Evolutionary conservation across 768 basidiomycete species (phyloP), one percentile per base, ranked within the genome.

Genomic region (Mrakia blollopis): DNA sequence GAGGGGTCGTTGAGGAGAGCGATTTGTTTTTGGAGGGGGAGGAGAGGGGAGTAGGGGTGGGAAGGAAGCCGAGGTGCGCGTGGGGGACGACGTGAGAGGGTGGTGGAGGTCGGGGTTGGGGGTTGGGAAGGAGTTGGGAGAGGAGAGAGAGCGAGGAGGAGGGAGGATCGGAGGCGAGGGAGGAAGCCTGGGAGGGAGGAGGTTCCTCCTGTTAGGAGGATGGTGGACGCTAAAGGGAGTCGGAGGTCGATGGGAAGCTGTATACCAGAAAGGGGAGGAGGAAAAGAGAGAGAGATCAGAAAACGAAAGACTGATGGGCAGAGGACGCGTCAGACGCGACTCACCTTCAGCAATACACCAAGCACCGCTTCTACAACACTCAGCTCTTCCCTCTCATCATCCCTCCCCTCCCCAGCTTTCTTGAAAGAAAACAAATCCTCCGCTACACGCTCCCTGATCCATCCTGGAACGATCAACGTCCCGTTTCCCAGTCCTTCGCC

Each of bases 161-260:
- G 87, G 81, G 95, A 91, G 1, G 86, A 83, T 41, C 92, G 91
- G n/a, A 98, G 86, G 10, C 97, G 89, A 8, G 92, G 90, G 62
- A 96, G 92, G 83, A 98, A 96, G 0, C 94, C 94, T 0, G 95
- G 93, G 13, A 98, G 84, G 90, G 93, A 93, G 5, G 92, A 87
- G 1, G 93, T 94, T 0, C 97, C 97, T 9, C 97, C 97, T 1
- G 88, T 87, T 47, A 97, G 87, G 62, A 98, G 87, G 68, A 99
- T 91, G 8, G 92, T 91, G 0, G 91, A 91, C 1, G 90, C 89
- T 80, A 98, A 86, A 0, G 90, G 90, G 82, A 89, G 90, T 21
- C 95, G 89, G 25, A 98, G 89, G 83, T 99, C 96, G 32, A 95
- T 87, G 0, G 97, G 93, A 0, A 92, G 89, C 93, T 97, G 80